Conservation (phyloP, 768 basidiomycete species). For the Termitomyces sp. region DNA sequence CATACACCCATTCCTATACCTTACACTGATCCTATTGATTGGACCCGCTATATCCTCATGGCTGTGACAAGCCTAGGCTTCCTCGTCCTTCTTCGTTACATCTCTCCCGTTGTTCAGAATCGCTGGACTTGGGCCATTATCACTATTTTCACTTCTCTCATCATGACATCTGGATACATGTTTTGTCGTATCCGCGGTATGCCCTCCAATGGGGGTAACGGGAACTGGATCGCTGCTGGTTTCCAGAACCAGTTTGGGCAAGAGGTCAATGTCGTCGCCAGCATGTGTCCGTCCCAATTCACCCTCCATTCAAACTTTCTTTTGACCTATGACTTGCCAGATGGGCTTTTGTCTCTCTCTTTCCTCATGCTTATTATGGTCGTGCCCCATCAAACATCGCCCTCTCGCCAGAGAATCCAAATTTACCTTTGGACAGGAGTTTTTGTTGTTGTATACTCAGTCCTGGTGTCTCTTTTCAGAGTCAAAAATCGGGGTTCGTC, state of each 20-base stretch:
- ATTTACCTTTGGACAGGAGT: constrained; percentile 87
- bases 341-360: constrained; percentile 74
- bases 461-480: constrained; percentile 81
- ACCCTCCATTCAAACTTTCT: neutral
- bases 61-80: constrained; percentile 38
- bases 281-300: constrained; percentile 63
- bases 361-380: constrained; percentile 79
- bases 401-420: constrained; percentile 73
- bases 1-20: constrained; percentile 80
- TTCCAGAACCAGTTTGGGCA: constrained; percentile 90
- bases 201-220: constrained; percentile 60
- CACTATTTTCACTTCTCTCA: constrained; percentile 54
- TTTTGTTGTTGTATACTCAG: constrained; percentile 78
- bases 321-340: constrained; percentile 32
- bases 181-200: constrained; percentile 86
- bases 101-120: constrained; percentile 58
- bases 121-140: constrained; percentile 74
- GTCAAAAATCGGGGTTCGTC: constrained; percentile 81
- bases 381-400: constrained; percentile 70
- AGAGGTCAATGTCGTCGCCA: constrained; percentile 83
- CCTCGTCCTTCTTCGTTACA: constrained; percentile 49
- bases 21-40: constrained; percentile 75
- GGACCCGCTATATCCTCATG: constrained; percentile 46
- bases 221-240: constrained; percentile 81
- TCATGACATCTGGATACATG: constrained; percentile 96